Percentiles rank a stretch among this genome's conserved stretches.
Conservation (phyloP, 192 early-diverging fungal species). For the Rhizoclosmatium sp. region DNA sequence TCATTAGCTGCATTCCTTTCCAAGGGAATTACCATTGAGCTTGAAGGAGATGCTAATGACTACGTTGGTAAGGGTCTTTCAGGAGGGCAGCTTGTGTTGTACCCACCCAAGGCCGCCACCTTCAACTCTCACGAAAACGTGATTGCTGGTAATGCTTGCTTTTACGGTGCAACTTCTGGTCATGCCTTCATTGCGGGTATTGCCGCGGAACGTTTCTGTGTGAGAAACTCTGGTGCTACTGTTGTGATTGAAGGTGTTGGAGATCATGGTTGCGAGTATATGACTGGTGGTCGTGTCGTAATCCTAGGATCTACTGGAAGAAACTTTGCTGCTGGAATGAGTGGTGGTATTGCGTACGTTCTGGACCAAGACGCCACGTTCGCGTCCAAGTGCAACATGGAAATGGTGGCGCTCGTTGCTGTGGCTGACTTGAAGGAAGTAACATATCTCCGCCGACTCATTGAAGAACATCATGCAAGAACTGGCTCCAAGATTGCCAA, state of each 20-base stretch:
- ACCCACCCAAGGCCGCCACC: constrained; percentile 79
- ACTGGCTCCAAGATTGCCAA: constrained; percentile 85
- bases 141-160: constrained; percentile 96
- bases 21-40: constrained; percentile 84
- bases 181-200: constrained; percentile 91
- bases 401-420: constrained; percentile 89
- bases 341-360: constrained; percentile 95
- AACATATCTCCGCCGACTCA: constrained; percentile 73
- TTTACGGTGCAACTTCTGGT: constrained; percentile 96
- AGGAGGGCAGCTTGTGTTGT: constrained; percentile 89
- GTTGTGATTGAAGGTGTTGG: constrained; percentile 97
- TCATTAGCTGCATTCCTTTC: constrained; percentile 95
- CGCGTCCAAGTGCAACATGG: constrained; percentile 79
- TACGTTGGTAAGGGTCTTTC: constrained; percentile 99
- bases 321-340: constrained; percentile 99
- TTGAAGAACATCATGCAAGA: constrained; percentile 81
- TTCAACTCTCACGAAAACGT: constrained; percentile 90
- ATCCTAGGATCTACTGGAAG: constrained; percentile 89
- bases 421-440: constrained; percentile 81
- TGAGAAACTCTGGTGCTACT: constrained; percentile 96
- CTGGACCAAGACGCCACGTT: constrained; percentile 76
- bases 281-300: constrained; percentile 96
- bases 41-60: constrained; percentile 99
- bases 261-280: constrained; percentile 99
- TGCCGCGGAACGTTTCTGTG: constrained; percentile 97